Evolutionary conservation across 2,329 filamentous ascomycete species (phyloP).

Genomic region (Nemania sp.): DNA sequence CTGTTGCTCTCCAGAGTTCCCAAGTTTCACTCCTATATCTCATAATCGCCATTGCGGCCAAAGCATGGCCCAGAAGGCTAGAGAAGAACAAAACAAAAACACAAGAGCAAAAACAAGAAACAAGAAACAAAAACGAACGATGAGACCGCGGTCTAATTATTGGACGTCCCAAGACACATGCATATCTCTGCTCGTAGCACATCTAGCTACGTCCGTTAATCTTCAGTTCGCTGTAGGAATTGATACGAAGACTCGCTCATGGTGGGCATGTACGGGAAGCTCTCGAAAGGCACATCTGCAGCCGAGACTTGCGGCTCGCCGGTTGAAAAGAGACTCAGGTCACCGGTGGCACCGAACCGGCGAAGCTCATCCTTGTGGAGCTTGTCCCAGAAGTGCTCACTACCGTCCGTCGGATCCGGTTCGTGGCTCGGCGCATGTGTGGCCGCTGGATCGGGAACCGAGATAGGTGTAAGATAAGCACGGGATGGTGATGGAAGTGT

Average conservation of each 20-base stretch:
- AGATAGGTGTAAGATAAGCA: conserved; percentile 26
- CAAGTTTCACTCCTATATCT: neutral
- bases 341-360: conserved; percentile 35
- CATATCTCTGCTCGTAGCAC: neutral
- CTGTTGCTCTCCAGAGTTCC: conserved; percentile 8
- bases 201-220: neutral
- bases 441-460: conserved; percentile 22
- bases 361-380: conserved; percentile 32
- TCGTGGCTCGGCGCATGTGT: conserved; percentile 24
- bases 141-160: neutral
- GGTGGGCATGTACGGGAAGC: conserved; percentile 27
- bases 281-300: conserved; percentile 33
- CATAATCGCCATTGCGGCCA: neutral
- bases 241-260: conserved; percentile 28
- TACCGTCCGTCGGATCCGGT: conserved; percentile 15
- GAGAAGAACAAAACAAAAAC: neutral
- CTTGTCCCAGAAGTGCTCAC: conserved; percentile 30
- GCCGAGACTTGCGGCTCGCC: conserved; percentile 32
- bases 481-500: conserved; percentile 16
- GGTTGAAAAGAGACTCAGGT: conserved; percentile 37
- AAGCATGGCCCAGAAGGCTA: neutral
- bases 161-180: neutral
- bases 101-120: too few species aligned
- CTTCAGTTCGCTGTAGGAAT: conserved; percentile 24
- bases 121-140: too few species aligned